Percentiles rank a stretch among this genome's conserved stretches.
Conservation (phyloP, 2,329 filamentous ascomycete species). For the Aureobasidium uvarum region DNA sequence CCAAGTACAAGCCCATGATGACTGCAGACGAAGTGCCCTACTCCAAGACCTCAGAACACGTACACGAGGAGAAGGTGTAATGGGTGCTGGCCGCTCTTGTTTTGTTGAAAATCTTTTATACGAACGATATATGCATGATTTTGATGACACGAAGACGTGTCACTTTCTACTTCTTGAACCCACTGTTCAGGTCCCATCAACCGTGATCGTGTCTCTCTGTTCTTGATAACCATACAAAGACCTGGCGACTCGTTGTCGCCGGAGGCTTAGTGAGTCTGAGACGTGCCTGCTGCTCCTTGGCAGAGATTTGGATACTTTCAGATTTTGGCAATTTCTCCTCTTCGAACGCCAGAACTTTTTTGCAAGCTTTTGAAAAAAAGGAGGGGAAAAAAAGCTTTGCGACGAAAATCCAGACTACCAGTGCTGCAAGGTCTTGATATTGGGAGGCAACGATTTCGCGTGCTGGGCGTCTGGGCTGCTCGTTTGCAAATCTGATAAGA, state of each 20-base stretch:
- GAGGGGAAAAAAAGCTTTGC: neutral
- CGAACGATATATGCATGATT: constrained; percentile 13
- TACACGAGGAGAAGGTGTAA: constrained; percentile 22
- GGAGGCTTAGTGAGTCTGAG: neutral
- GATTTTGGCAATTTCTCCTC: neutral
- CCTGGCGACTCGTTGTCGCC: neutral
- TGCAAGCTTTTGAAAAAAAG: neutral
- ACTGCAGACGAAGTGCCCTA: constrained; percentile 16
- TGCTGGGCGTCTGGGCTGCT: constrained; percentile 1
- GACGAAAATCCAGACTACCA: neutral
- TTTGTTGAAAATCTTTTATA: neutral
- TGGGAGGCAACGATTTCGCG: neutral
- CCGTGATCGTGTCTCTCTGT: neutral
- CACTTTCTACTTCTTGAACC: neutral
- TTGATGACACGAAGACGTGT: neutral
- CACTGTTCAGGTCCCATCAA: neutral
- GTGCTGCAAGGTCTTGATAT: neutral
- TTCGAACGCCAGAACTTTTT: neutral
- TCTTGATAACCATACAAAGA: neutral
- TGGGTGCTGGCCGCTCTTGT: neutral
- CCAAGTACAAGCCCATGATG: constrained; percentile 27
- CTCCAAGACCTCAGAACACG: constrained; percentile 15
- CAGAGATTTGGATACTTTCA: neutral
- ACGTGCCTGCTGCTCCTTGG: neutral
- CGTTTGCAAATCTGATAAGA: constrained; percentile 25